These are phyloP conservation scores for Vinca minor DNA, from an alignment of 257 asterid species.

Conservation along the genomic window DNA sequence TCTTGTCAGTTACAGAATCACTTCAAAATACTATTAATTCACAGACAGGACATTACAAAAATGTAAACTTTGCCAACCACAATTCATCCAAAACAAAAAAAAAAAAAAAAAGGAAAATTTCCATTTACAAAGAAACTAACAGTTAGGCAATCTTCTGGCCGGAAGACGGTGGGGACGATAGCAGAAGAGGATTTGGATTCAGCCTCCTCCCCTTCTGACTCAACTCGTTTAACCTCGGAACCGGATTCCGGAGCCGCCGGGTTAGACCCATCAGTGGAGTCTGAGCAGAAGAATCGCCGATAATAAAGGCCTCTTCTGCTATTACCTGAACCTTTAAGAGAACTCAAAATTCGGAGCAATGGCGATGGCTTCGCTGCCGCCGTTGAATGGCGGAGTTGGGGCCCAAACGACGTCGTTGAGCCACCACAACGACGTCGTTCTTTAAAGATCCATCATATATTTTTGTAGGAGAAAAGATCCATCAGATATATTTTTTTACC, in stretches of 20 bases:
- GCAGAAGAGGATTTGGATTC: constrained; percentile 62
- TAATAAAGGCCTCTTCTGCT: constrained; percentile 28
- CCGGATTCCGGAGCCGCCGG: constrained; percentile 30
- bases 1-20: not conserved
- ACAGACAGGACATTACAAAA: too few relatives aligned
- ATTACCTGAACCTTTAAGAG: constrained; percentile 25
- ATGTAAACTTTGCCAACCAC: too few relatives aligned
- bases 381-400: constrained; percentile 36
- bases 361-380: constrained; percentile 56
- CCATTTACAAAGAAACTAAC: constrained; percentile 17
- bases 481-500: too few relatives aligned
- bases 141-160: constrained; percentile 85
- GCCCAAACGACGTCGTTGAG: constrained; percentile 27
- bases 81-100: too few relatives aligned
- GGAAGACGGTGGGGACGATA: constrained; percentile 64
- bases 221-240: constrained; percentile 34
- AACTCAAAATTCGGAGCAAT: constrained; percentile 35
- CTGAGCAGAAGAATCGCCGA: constrained; percentile 75
- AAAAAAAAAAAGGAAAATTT: not conserved
- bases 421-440: not conserved
- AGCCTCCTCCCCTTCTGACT: constrained; percentile 35
- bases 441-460: too few relatives aligned
- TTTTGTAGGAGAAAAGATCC: too few relatives aligned
- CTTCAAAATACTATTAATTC: not conserved
- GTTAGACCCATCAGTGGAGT: constrained; percentile 52